These are phyloP conservation scores for Mycena epipterygia DNA, from an alignment of 768 basidiomycete genomes.

Conservation along the genomic window DNA sequence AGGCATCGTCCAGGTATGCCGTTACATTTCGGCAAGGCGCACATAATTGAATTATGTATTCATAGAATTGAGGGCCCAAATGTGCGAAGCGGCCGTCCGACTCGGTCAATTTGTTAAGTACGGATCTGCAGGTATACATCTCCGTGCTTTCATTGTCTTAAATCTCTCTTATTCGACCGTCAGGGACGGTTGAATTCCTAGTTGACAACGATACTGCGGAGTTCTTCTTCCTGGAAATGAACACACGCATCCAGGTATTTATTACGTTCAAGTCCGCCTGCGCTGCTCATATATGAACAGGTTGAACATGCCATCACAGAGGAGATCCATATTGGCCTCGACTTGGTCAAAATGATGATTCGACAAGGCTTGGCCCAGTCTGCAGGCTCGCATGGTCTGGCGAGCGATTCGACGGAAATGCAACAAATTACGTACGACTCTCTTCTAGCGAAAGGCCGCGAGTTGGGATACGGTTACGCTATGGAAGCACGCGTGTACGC, in stretches of 20 bases:
- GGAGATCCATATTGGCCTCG: conserved; percentile 64
- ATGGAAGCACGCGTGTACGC: conserved; percentile 74
- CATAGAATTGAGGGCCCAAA: conserved; percentile 58
- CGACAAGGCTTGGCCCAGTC: conserved; percentile 63
- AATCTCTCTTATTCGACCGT: not conserved
- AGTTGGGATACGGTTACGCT: conserved; percentile 48
- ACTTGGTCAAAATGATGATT: conserved; percentile 77
- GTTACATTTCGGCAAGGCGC: too few species aligned
- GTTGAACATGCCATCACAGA: conserved; percentile 81
- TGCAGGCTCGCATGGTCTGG: conserved; percentile 28
- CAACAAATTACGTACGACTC: conserved; percentile 55
- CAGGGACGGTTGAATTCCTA: conserved; percentile 79
- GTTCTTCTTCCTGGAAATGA: conserved; percentile 83
- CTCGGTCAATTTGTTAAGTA: conserved; percentile 66
- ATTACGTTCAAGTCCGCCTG: not conserved
- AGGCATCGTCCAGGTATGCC: conserved; percentile 56
- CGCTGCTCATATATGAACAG: conserved; percentile 43
- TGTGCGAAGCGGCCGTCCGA: conserved; percentile 67
- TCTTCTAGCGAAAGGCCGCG: conserved; percentile 7
- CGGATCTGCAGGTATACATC: conserved; percentile 64
- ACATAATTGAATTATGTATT: not conserved
- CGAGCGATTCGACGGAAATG: conserved; percentile 41
- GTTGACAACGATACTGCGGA: conserved; percentile 64
- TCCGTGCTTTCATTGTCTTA: not conserved
- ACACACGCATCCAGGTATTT: conserved; percentile 69